phyloP scores from a whole-genome alignment of 2,329 filamentous ascomycete genomes.

The Clarireedia homoeocarpa region DNA sequence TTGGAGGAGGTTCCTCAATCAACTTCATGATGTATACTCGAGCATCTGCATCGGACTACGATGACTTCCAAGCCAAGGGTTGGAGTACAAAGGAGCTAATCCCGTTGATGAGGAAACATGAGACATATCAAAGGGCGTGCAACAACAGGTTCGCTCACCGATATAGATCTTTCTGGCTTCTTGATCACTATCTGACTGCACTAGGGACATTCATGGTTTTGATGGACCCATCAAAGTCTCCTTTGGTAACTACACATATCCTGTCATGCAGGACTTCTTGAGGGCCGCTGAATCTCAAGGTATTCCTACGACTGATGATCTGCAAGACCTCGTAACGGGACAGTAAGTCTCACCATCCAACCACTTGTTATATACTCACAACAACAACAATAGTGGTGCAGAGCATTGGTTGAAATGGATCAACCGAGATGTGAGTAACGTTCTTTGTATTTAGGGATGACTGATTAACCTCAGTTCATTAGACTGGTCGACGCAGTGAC shows the following conservation, averaged over 20 bases:
- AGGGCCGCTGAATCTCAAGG: constrained; percentile 65
- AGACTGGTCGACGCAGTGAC: constrained; percentile 65
- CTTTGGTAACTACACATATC: constrained; percentile 59
- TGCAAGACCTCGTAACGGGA: constrained; percentile 62
- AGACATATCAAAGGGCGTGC: constrained; percentile 45
- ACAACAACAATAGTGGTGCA: constrained; percentile 42
- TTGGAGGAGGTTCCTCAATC: constrained; percentile 56
- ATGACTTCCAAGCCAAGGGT: constrained; percentile 46
- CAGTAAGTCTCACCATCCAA: constrained; percentile 27
- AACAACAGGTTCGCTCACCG: constrained; percentile 42
- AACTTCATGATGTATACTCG: constrained; percentile 50
- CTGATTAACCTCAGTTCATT: background rate
- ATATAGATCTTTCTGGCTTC: background rate
- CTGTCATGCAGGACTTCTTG: constrained; percentile 75
- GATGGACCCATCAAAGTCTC: constrained; percentile 63
- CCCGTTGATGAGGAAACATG: constrained; percentile 48
- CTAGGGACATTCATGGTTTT: constrained; percentile 62
- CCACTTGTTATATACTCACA: background rate
- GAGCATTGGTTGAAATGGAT: constrained; percentile 87
- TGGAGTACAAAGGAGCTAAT: constrained; percentile 46
- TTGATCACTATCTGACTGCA: background rate
- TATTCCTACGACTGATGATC: constrained; percentile 67
- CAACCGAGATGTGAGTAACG: constrained; percentile 48
- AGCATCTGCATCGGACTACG: constrained; percentile 40
- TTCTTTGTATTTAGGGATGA: no score